Percentiles rank a stretch among this genome's conserved stretches.
Evolutionary conservation across 805 yeast genomes (phyloP).

Genomic region (Candida railenensis): DNA sequence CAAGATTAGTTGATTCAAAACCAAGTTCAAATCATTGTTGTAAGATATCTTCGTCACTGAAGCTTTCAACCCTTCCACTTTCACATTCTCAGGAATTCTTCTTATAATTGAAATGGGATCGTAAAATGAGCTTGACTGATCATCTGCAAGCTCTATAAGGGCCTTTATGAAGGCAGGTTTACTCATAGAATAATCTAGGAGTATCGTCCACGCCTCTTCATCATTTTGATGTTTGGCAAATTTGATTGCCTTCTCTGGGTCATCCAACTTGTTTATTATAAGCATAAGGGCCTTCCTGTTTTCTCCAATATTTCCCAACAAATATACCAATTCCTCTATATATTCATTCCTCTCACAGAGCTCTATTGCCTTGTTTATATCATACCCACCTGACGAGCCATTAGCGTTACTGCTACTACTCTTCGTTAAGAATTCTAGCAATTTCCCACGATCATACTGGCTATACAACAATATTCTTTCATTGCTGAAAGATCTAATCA

Average conservation of each 20-base stretch:
- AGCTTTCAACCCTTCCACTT: conserved; percentile 62
- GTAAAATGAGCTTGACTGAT: conserved; percentile 37
- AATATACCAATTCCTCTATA: conserved; percentile 72
- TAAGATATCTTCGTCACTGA: conserved; percentile 61
- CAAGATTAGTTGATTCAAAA: conserved; percentile 55
- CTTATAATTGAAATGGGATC: conserved; percentile 71
- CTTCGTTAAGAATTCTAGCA: conserved; percentile 61
- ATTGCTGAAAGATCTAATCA: conserved; percentile 61
- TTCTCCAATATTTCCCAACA: conserved; percentile 82
- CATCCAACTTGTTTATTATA: conserved; percentile 73
- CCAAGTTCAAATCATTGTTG: conserved; percentile 55
- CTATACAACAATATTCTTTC: conserved; percentile 65
- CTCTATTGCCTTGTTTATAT: conserved; percentile 67
- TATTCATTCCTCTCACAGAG: conserved; percentile 55
- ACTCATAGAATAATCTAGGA: conserved; percentile 66
- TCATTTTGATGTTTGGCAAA: conserved; percentile 73
- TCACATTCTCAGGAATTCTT: conserved; percentile 59
- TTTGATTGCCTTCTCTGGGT: conserved; percentile 76
- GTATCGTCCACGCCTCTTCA: conserved; percentile 74
- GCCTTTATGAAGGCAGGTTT: conserved; percentile 78
- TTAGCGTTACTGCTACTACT: conserved; percentile 21
- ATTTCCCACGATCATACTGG: conserved; percentile 51
- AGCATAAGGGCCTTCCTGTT: conserved; percentile 70
- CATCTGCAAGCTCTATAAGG: conserved; percentile 67
- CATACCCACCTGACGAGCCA: conserved; percentile 33